A percentile compares a stretch with the other conserved stretches of the same genome.
Conservation (phyloP, 805 yeast genomes). For the Kuraishia capsulata region DNA sequence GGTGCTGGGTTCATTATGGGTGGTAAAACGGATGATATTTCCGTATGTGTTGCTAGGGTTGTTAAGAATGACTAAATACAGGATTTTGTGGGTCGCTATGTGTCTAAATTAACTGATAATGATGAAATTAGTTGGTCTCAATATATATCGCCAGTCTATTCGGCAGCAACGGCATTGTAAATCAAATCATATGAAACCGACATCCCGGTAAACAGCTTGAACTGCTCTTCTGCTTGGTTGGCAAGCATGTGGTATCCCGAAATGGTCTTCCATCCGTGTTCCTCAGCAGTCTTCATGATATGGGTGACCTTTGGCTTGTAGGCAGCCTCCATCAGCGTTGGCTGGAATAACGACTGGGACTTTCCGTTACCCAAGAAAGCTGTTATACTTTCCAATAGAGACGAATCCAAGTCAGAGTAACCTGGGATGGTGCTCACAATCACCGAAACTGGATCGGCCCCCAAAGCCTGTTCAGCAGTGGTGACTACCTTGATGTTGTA, state of each 20-base stretch:
- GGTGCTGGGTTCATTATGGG: constrained; percentile 28
- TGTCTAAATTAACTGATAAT: no score
- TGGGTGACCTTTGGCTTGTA: constrained; percentile 88
- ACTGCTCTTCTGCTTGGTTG: constrained; percentile 88
- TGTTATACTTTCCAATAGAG: constrained; percentile 39
- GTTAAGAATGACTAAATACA: constrained; percentile 5
- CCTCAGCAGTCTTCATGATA: constrained; percentile 69
- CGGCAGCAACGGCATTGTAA: constrained; percentile 57
- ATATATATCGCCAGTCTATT: no score
- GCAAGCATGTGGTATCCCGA: constrained; percentile 91
- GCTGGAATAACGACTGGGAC: constrained; percentile 28
- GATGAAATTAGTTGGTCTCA: no score
- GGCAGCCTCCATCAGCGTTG: constrained; percentile 80
- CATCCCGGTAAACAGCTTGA: constrained; percentile 63
- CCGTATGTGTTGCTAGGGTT: constrained; percentile 39
- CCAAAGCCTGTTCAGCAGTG: constrained; percentile 32
- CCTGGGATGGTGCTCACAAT: constrained; percentile 82
- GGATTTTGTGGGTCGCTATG: no score
- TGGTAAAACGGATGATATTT: constrained; percentile 48
- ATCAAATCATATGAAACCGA: constrained; percentile 55
- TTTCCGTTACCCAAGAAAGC: constrained; percentile 28
- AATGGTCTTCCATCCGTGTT: constrained; percentile 68
- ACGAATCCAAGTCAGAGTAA: constrained; percentile 54
- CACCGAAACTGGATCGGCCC: constrained; percentile 41
- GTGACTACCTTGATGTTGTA: constrained; percentile 54